Evolutionary conservation across 371 early-diverging fungal genomes (phyloP).

Genomic region (Syncephalastrum monosporum): DNA sequence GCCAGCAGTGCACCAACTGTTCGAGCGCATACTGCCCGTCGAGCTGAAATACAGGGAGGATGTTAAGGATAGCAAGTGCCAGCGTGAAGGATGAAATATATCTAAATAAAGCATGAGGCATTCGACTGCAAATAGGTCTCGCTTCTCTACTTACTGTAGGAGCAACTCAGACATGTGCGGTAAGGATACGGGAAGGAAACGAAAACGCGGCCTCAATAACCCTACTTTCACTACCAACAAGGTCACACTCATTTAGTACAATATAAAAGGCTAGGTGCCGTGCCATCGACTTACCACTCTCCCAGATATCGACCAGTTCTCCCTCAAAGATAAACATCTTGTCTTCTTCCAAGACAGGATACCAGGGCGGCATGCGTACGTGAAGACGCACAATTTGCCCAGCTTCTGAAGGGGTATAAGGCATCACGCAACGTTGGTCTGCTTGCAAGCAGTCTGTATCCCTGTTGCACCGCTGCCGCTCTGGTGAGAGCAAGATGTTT

Average conservation of each 20-base stretch:
- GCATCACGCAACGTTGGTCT: constrained; percentile 47
- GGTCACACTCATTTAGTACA: background rate
- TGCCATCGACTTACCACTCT: constrained; percentile 40
- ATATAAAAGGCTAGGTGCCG: background rate
- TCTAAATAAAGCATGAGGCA: constrained; percentile 22
- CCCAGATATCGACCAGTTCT: constrained; percentile 62
- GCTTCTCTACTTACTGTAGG: constrained; percentile 42
- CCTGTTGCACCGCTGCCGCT: constrained; percentile 36
- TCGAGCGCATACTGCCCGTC: constrained; percentile 74
- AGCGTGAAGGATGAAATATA: constrained; percentile 77
- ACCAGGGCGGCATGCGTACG: constrained; percentile 40
- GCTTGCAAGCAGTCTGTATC: constrained; percentile 30
- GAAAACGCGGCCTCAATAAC: constrained; percentile 50
- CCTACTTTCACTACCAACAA: constrained; percentile 60
- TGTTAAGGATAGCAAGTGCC: constrained; percentile 76
- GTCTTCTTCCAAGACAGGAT: constrained; percentile 10
- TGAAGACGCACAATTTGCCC: constrained; percentile 61
- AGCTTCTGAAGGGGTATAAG: constrained; percentile 53
- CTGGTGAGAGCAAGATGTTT: constrained; percentile 25
- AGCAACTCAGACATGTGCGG: constrained; percentile 58
- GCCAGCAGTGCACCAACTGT: constrained; percentile 30
- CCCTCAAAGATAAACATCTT: constrained; percentile 54
- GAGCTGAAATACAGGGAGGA: constrained; percentile 73
- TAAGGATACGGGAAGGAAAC: constrained; percentile 57
- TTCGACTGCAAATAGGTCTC: no score